Conservation (phyloP, 768 basidiomycete genomes). For the Glaciozyma antarctica region DNA sequence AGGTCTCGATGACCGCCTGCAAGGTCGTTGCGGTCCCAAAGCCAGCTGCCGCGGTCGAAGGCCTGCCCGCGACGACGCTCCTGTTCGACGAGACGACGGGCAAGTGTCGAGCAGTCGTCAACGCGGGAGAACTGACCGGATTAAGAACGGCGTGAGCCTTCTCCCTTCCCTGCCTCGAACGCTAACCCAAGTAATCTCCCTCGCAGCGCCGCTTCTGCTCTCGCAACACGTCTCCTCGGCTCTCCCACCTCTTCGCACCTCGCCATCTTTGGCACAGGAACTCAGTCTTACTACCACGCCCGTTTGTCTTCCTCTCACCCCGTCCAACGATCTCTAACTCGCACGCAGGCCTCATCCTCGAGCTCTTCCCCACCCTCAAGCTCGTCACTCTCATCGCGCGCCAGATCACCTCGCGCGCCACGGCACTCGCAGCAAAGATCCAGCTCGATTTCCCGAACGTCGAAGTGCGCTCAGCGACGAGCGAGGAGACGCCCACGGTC, state of each 20-base stretch:
- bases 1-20: slow-evolving; percentile 25
- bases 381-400: slow-evolving; percentile 18
- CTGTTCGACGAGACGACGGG: slow-evolving; percentile 31
- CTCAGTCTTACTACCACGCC: slow-evolving; percentile 29
- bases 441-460: slow-evolving; percentile 12
- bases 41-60: slow-evolving; percentile 8
- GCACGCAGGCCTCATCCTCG: slow-evolving; percentile 22
- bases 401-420: background rate
- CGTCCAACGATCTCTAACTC: background rate
- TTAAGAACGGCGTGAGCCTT: slow-evolving; percentile 32
- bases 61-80: slow-evolving; percentile 30
- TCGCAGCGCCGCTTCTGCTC: slow-evolving; percentile 25
- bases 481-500: background rate
- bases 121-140: slow-evolving; percentile 31
- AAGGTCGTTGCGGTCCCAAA: slow-evolving; percentile 32
- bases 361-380: slow-evolving; percentile 27
- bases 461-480: background rate
- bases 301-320: background rate
- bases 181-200: background rate
- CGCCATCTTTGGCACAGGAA: slow-evolving; percentile 28
- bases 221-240: slow-evolving; percentile 13
- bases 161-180: background rate
- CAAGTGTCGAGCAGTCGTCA: slow-evolving; percentile 20
- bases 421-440: background rate
- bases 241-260: slow-evolving; percentile 1